Base-by-base conservation (phyloP, 2,329 filamentous ascomycete species). In the Penicillium corylophilum region DNA sequence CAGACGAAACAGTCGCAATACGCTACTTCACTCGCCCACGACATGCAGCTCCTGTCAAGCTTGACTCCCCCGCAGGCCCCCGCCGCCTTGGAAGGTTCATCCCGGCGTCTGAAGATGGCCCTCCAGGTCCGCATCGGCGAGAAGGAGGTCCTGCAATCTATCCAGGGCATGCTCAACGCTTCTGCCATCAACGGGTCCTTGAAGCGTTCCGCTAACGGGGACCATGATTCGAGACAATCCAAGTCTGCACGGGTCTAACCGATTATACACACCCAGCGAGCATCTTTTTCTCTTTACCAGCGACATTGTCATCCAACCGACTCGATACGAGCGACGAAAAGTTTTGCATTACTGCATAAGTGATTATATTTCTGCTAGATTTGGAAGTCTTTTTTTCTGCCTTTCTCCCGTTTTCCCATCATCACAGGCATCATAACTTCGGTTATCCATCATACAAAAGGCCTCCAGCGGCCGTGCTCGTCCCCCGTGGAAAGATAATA, bases 71-170 rank as follows among this genome's bases (percentile, higher is more conserved):
- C 52, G 12, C 53, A 57, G 64, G 67, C 51, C 60, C 69, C 66
- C 55, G 63, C 55, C 23, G 39, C 66, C 15, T 61, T 72, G 26
- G 72, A 79, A 44, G 68, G 59, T 45, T 64, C 59, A 10, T 28
- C 51, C 18, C 64, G 64, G 22, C 72, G 74, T 28, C 62, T 69
- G 13, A 74, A 71, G 39, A 88, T 88, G 84, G 88, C 88, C 0
- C 64, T 85, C 20, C 74, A 81, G 45, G 86, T 91, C 31, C 81
- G 89, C 53, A 71, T 85, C 2, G 89, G 88, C 13, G 89, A 93
- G 71, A 90, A 90, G 68, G 78, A 79, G 59, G 75, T 92, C 5
- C 65, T 91, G 22, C 71, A 77, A 49, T 78, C 83, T 62, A 76
- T 84, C 1, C 75, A 80, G 52, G 59, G 54, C 43, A 70, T 68